Conservation (phyloP, 2,329 filamentous ascomycete species). For the Phoma sp. region DNA sequence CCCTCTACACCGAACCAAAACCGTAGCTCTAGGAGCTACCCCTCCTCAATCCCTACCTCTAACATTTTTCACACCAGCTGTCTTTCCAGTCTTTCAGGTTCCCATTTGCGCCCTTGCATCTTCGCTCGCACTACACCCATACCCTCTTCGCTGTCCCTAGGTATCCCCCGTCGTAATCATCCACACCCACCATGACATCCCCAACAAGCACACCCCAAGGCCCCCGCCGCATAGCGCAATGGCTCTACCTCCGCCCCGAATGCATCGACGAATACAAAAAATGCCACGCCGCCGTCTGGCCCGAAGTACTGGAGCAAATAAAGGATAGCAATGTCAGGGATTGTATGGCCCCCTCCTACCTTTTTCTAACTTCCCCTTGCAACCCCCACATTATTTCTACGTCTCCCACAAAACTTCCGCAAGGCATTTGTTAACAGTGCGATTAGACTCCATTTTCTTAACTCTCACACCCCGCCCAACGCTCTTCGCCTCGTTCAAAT, state of each 20-base stretch:
- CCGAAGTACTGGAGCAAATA: slow-evolving; percentile 78
- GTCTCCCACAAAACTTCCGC: too few species aligned
- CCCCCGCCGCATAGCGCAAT: slow-evolving; percentile 69
- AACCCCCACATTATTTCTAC: too few species aligned
- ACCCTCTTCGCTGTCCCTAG: too few species aligned
- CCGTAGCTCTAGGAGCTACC: neutral
- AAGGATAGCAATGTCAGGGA: slow-evolving; percentile 77
- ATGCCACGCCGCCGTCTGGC: slow-evolving; percentile 77
- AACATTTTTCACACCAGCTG: neutral
- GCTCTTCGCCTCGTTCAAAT: slow-evolving; percentile 80
- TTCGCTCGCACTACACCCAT: too few species aligned
- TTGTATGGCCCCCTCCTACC: slow-evolving; percentile 56
- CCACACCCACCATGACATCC: too few species aligned
- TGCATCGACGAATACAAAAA: slow-evolving; percentile 74
- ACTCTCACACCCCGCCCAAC: slow-evolving; percentile 65
- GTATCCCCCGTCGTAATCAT: too few species aligned
- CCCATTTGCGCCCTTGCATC: too few species aligned
- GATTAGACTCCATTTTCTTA: slow-evolving; percentile 63
- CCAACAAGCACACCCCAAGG: slow-evolving; percentile 39
- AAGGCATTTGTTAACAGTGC: too few species aligned
- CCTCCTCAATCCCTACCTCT: neutral
- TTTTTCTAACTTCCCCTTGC: neutral
- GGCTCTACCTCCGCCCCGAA: slow-evolving; percentile 74
- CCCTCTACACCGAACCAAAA: neutral
- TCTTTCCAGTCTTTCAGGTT: too few species aligned